Evolutionary conservation across 371 early-diverging fungal species (phyloP).

Genomic region (Choanephora cucurbitarum): DNA sequence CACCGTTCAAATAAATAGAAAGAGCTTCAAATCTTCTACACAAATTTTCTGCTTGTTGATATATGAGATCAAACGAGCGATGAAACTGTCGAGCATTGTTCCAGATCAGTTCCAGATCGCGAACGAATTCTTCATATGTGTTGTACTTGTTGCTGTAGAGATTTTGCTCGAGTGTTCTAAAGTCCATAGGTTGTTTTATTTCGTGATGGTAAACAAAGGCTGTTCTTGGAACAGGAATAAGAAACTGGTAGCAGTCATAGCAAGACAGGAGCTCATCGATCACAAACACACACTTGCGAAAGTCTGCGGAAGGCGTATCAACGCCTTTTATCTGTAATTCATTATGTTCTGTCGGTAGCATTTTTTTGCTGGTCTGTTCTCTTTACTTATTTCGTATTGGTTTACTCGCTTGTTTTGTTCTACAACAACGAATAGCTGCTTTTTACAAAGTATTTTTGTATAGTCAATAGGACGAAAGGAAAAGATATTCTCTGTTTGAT

Average conservation of each 20-base stretch:
- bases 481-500: too few species aligned
- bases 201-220: conserved; percentile 36
- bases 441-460: too few species aligned
- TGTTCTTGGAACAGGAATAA: conserved; percentile 35
- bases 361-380: too few species aligned
- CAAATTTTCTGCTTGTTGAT: conserved; percentile 31
- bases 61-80: conserved; percentile 33
- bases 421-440: too few species aligned
- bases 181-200: conserved; percentile 45
- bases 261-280: conserved; percentile 39
- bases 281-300: conserved; percentile 36
- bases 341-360: neutral
- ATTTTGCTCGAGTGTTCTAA: conserved; percentile 37
- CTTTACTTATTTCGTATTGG: too few species aligned
- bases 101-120: conserved; percentile 47
- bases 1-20: conserved; percentile 14
- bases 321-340: conserved; percentile 8
- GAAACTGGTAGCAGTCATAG: conserved; percentile 34
- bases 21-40: conserved; percentile 16
- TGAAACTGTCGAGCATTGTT: conserved; percentile 42
- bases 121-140: conserved; percentile 28
- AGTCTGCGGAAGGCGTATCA: conserved; percentile 10
- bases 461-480: too few species aligned
- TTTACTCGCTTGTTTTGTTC: too few species aligned
- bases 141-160: conserved; percentile 31